phyloP scores from a whole-genome alignment of 768 basidiomycete species.

The Tricholoma sp. region DNA sequence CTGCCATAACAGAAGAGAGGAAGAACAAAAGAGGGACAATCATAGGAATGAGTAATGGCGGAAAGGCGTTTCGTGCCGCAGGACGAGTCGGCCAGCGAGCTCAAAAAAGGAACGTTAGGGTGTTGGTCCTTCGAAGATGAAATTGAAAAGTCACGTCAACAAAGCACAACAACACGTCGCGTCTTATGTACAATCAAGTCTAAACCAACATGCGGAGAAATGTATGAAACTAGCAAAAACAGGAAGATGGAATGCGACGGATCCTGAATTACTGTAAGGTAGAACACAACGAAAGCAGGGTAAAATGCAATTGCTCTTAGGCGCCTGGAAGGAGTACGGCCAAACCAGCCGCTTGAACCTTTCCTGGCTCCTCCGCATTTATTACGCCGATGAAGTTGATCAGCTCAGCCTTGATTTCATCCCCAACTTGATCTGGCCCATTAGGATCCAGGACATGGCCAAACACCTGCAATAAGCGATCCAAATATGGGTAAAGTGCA shows the following conservation, averaged over 20 bases:
- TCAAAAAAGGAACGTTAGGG: constrained; percentile 23
- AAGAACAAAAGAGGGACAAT: constrained; percentile 53
- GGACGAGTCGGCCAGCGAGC: constrained; percentile 59
- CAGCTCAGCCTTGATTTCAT: constrained; percentile 72
- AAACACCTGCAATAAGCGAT: constrained; percentile 75
- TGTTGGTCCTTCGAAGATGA: not conserved
- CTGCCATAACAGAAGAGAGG: constrained; percentile 32
- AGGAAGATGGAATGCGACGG: not conserved
- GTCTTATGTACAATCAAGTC: constrained; percentile 2
- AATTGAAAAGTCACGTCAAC: constrained; percentile 17
- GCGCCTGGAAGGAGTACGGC: constrained; percentile 43
- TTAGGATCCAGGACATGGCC: constrained; percentile 76
- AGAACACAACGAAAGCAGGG: constrained; percentile 10
- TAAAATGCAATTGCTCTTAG: constrained; percentile 21
- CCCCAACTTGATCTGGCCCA: constrained; percentile 69
- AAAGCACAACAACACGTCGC: constrained; percentile 25
- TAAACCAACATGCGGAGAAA: constrained; percentile 16
- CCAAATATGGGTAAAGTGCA: constrained; percentile 68
- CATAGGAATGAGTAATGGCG: constrained; percentile 59
- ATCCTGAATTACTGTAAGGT: constrained; percentile 8
- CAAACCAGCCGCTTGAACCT: constrained; percentile 79
- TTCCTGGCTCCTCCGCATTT: constrained; percentile 68
- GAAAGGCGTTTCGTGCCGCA: constrained; percentile 32
- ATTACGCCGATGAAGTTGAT: constrained; percentile 68
- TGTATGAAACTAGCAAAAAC: not conserved